Base-by-base conservation (phyloP, 768 basidiomycete genomes). In the Clitopilus passeckerianus region DNA sequence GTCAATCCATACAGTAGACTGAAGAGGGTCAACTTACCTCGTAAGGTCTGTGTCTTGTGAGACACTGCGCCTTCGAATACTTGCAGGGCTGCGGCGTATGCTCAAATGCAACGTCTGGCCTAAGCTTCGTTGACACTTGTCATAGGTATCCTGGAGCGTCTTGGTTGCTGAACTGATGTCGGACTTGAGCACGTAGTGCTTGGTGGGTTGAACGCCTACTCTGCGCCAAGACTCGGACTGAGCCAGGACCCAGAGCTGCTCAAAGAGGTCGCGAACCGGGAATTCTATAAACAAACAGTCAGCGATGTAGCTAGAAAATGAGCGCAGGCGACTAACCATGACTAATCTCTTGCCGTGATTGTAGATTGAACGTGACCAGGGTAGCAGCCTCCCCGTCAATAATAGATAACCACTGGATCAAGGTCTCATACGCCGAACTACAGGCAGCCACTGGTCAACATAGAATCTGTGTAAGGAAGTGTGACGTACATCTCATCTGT, bases 191-290 rank as follows among this genome's bases (percentile, higher is more conserved):
- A 80, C 62, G 46, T 62, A 62, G 61, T 69, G 70, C 35, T 64
- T 64, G n/a, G 59, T 63, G 9, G 53, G 20, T 15, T 64, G 50
- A 53, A 57, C 59, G 33, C 53, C 9, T 57, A 57, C 0, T 50
- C 61, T 53, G 70, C 68, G 10, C 67, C 63, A 50, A 10, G 46
- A 50, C 18, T 75, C 69, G 18, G 70, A 69, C 61, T 74, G 71
- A 9, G 70, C 72, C 24, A 85, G 70, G 30, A 74, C 72, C 59
- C 77, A 76, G 4, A 85, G 66, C 43, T 83, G 80, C 24, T 81
- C 77, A 18, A 84, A 63, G 63, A 86, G 84, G 16, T 75, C 73
- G 34, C 71, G 68, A 6, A 77, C 65, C n/a, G 80, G 80, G 61
- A 82, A 83, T 18, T 76, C 79, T 80, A 56, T 0, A 30, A 55